Conservation (phyloP, 805 yeast genomes). For the Lachancea quebecensis region DNA sequence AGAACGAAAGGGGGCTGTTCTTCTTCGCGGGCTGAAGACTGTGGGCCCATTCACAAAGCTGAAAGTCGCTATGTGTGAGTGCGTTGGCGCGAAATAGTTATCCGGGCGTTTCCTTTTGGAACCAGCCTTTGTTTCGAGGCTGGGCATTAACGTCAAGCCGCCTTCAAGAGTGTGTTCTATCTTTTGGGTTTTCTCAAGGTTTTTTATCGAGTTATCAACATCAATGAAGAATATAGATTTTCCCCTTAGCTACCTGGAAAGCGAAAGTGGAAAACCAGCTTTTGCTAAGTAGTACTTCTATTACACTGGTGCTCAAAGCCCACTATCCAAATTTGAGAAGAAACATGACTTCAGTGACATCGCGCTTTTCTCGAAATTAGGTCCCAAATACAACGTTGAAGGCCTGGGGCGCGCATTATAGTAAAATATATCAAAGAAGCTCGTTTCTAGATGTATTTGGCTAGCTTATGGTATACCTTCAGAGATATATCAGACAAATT, state of each 20-base stretch:
- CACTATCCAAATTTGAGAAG: no score
- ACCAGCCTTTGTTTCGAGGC: background rate
- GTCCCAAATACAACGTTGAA: no score
- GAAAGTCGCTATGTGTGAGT: slow-evolving; percentile 18
- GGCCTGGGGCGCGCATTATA: no score
- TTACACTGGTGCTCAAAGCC: no score
- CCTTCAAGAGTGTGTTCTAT: background rate
- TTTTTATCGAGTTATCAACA: background rate
- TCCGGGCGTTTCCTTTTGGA: slow-evolving; percentile 13
- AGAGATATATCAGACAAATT: no score
- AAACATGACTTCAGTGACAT: no score
- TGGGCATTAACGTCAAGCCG: background rate
- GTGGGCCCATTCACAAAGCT: slow-evolving; percentile 16
- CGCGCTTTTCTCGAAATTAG: no score
- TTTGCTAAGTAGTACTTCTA: no score
- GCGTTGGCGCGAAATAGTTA: slow-evolving; percentile 17
- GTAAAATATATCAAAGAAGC: no score
- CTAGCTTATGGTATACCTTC: no score
- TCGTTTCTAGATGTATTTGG: no score
- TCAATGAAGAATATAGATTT: background rate
- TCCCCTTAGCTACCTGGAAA: background rate
- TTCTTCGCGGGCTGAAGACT: slow-evolving; percentile 19
- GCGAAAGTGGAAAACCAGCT: no score
- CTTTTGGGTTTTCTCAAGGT: background rate
- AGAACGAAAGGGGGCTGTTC: background rate